Evolutionary conservation across 768 basidiomycete species (phyloP).

Genomic region (Hericium coralloides): DNA sequence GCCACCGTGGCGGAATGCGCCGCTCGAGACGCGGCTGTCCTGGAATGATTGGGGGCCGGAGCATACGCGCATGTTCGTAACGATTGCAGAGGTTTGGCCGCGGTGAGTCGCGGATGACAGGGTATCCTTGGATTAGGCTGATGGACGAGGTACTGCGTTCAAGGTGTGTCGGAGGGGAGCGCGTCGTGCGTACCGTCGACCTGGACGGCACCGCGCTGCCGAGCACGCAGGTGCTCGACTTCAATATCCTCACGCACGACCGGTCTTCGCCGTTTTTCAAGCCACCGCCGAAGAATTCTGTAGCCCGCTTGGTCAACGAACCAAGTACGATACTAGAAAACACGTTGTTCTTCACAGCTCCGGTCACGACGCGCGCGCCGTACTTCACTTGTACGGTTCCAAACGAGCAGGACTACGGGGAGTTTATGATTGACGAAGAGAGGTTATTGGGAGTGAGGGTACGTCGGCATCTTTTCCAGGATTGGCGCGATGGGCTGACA

Average conservation of each 20-base stretch:
- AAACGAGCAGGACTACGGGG: neutral
- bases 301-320: neutral
- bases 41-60: neutral
- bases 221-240: neutral
- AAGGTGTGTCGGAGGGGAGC: no score
- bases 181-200: no score
- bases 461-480: neutral
- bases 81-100: neutral
- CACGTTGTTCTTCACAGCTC: neutral
- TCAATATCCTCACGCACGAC: neutral
- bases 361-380: neutral
- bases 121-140: no score
- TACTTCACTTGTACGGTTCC: neutral
- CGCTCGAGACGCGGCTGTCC: neutral
- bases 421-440: neutral
- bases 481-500: neutral
- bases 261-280: neutral
- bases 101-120: no score
- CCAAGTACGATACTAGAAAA: neutral
- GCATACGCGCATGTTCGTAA: neutral
- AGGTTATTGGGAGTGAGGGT: neutral
- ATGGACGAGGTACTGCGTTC: no score
- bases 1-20: no score
- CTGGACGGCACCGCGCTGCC: no score
- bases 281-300: neutral